Evolutionary conservation across 1,284 basidiomycete genomes (phyloP), one percentile per base, ranked within the genome.

Genomic region (Porogramme epimiltina): DNA sequence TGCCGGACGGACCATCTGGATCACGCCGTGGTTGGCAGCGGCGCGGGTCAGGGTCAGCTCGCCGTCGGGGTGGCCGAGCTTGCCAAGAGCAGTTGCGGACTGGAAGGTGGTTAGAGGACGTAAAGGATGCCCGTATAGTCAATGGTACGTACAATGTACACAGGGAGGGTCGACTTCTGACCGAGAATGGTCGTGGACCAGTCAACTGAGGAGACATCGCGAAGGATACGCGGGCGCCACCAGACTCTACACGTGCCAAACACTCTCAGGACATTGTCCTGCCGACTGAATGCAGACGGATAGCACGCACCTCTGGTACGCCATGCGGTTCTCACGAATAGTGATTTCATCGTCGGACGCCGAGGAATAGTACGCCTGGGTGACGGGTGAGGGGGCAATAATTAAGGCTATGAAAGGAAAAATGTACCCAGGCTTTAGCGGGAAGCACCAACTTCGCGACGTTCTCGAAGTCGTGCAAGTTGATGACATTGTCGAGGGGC

Each of bases 31-130:
- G 63, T 86, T 86, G 54, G 82, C 91, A 0, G 92, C 93, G 0
- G 92, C 93, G 54, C 86, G 77, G 0, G 95, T 98, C 40, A 98
- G 68, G 64, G 87, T 89, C 11, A 95, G 76, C 71, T 97, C 95
- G 18, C 95, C 95, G 51, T 95, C 91, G 1, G 93, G 92, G 65
- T 97, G 95, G 4, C 93, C 95, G 2, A 98, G 85, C 73, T 96
- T 97, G 26, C 95, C 95, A 1, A 89, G 73, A 1, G 90, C 90
- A 11, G 90, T 91, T 22, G 87, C 88, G 36, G 82, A 82, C 85
- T 88, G 45, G 3, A 1, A 13, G 48, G 26, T 38, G 11, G 24
- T 4, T 39, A 26, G 37, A n/a, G 26, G 31, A 23, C 36, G 22
- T 34, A 20, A 24, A 11, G 20, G 23, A n/a, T 24, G 19, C 22